Evolutionary conservation across 768 basidiomycete genomes (phyloP).

Genomic region (Auricularia sp.): DNA sequence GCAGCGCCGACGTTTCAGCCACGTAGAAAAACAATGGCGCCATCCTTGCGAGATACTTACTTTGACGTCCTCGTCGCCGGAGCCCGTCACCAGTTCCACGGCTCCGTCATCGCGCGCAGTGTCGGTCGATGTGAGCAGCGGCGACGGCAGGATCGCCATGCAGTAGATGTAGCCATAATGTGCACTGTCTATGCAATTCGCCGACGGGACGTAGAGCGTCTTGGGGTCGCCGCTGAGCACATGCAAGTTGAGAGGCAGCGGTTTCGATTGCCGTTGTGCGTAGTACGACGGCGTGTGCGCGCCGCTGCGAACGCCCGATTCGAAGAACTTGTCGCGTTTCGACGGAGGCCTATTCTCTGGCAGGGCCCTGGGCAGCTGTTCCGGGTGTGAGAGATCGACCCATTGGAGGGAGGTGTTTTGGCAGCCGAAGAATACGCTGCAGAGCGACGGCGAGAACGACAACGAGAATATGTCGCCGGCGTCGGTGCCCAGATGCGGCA

Average conservation of each 20-base stretch:
- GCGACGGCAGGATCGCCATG: conserved; percentile 42
- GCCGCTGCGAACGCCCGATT: neutral
- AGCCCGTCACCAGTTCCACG: conserved; percentile 67
- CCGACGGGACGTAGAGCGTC: conserved; percentile 46
- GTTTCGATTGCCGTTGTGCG: conserved; percentile 8
- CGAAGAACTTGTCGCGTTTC: conserved; percentile 2
- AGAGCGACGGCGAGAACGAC: conserved; percentile 57
- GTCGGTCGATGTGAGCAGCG: conserved; percentile 11
- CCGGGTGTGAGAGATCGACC: conserved; percentile 45
- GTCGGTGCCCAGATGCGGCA: conserved; percentile 67
- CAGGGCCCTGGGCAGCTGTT: conserved; percentile 5
- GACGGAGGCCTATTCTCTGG: conserved; percentile 9
- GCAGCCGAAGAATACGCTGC: conserved; percentile 77
- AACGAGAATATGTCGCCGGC: conserved; percentile 85
- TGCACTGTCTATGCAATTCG: conserved; percentile 75
- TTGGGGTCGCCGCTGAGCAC: conserved; percentile 4
- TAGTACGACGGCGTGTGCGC: conserved; percentile 2
- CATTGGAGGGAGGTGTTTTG: conserved; percentile 92
- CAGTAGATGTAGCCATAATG: conserved; percentile 94
- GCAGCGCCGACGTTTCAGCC: neutral
- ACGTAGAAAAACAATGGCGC: neutral
- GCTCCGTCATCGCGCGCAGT: conserved; percentile 14
- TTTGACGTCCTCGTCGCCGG: conserved; percentile 88
- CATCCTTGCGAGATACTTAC: conserved; percentile 24
- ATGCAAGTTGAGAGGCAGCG: conserved; percentile 7